phyloP scores from a whole-genome alignment of 306 rosid genomes.

The Heteromeles arbutifolia region DNA sequence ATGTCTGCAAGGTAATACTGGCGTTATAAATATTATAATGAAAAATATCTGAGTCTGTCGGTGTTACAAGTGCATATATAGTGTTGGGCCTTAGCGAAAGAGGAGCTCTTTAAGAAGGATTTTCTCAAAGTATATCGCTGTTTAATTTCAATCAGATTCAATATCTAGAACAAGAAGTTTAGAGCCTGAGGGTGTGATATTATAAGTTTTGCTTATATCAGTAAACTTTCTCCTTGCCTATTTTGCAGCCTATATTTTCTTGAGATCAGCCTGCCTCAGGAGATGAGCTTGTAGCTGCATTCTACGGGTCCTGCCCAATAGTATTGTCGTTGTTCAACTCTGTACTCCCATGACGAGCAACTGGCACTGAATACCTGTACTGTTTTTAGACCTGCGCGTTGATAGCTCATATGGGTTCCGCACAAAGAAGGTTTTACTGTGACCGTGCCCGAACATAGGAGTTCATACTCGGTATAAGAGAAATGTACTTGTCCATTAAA shows the following conservation, averaged over 20 bases:
- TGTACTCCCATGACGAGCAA: not conserved
- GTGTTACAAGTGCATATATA: not conserved
- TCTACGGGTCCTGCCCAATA: not conserved
- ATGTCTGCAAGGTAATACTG: slow-evolving; percentile 84
- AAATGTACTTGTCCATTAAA: not conserved
- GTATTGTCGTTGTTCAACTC: slow-evolving; percentile 15
- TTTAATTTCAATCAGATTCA: not conserved
- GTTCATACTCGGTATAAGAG: not conserved
- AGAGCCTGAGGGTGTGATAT: not conserved
- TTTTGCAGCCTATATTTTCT: slow-evolving; percentile 85
- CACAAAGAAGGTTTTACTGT: not conserved
- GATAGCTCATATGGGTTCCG: not conserved
- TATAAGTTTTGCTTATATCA: not conserved
- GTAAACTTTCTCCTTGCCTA: slow-evolving; percentile 9
- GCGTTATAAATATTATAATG: not conserved
- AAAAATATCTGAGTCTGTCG: not conserved
- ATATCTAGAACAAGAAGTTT: not conserved
- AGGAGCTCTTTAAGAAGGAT: not conserved
- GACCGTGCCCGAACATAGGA: not conserved
- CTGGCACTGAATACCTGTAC: not conserved
- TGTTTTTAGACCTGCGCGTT: not conserved
- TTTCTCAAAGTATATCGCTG: not conserved
- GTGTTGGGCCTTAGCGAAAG: not conserved
- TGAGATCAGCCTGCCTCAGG: slow-evolving; percentile 83
- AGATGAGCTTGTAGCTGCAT: slow-evolving; percentile 63